A percentile compares a stretch with the other conserved stretches of the same genome.
These are phyloP conservation scores for Flaveria brownii DNA, from an alignment of 129 eudicot genomes.

Conservation along the genomic window DNA sequence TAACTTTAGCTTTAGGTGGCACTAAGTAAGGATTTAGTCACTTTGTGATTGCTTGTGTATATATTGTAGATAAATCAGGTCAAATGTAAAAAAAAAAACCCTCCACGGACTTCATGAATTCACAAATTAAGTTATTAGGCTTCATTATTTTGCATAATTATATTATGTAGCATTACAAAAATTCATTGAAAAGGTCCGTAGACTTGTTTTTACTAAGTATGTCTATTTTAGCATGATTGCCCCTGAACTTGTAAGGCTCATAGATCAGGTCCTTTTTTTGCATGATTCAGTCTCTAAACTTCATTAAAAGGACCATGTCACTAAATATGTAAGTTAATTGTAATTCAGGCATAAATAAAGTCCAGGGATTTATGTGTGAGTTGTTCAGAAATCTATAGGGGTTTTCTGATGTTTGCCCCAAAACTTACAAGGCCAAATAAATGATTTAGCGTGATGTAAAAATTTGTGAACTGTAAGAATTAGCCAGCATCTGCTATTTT, in stretches of 20 bases:
- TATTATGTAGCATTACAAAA: not conserved
- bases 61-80: not conserved
- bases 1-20: slow-evolving; percentile 14
- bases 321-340: not conserved
- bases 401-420: not conserved
- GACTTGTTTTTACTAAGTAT: not conserved
- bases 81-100: not conserved
- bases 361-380: not conserved
- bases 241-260: not conserved
- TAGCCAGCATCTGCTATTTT: slow-evolving; percentile 9
- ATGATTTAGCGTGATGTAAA: not conserved
- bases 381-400: not conserved
- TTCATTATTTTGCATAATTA: not conserved
- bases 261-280: not conserved
- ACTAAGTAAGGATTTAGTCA: not conserved
- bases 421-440: not conserved
- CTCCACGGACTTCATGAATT: not conserved
- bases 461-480: not conserved
- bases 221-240: not conserved
- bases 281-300: not conserved
- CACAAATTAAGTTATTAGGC: not conserved
- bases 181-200: not conserved
- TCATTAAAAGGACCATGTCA: not conserved
- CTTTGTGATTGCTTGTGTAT: slow-evolving; percentile 20
- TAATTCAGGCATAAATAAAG: not conserved